Base-by-base conservation (phyloP, 495 filamentous ascomycete genomes). In the Polyplosphaeria fusca region DNA sequence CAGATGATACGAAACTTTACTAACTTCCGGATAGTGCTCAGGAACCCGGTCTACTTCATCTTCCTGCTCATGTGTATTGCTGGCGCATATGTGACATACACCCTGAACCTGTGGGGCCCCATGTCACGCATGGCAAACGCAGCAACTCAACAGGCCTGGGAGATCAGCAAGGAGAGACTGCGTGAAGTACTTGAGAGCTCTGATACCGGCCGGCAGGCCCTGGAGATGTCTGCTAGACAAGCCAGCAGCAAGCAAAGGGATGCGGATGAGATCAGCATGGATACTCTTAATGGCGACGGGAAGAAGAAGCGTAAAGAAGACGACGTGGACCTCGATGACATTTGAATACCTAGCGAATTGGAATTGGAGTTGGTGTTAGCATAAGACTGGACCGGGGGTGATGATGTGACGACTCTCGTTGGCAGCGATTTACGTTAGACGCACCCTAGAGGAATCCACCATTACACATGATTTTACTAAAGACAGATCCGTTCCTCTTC, bases 61-160 rank as follows among this genome's bases (percentile, higher is more conserved):
- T 80, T 96, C 64, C 73, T 98, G 16, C 81, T 95, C 58, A 70
- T 96, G 23, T 72, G 84, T 22, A 86, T 78, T 25, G 79, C 84
- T 19, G 88, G 80, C 22, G 86, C 84, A 13, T 98, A 97, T 64
- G 76, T 96, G 20, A 91, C 91, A 18, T 95, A 92, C 69, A 88
- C 81, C 25, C 86, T 97, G 47, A 96, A 96, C 66, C 82, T 98
- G 7, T 91, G 93, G 79, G 91, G 93, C 1, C 94, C 93, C 1
- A 97, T 98, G 76, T 73, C 91, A 57, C 89, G 92, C 64, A 95
- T 98, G 88, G 82, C 82, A 47, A 88, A 93, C 64, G 93, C 93
- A 16, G 94, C 94, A 14, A 82, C 82, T 13, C 77, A 82, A 59
- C 93, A 97, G 72, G 94, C 86, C 1, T 52, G 95, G 14, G 88